Conservation (phyloP, 768 basidiomycete genomes). For the Auriscalpium microsporum region DNA sequence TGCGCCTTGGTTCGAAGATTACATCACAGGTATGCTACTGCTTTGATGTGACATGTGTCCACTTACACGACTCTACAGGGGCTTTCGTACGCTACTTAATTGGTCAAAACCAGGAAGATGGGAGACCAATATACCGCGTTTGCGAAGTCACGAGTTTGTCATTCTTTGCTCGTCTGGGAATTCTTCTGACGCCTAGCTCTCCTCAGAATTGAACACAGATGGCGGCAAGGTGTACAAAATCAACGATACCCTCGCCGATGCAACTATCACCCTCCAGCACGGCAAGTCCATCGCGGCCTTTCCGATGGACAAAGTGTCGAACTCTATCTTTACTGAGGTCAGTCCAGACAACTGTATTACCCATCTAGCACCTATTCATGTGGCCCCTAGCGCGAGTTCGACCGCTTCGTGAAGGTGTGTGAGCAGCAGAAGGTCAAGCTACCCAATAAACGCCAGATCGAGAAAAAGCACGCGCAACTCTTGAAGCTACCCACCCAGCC, state of each 20-base stretch:
- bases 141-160: conserved; percentile 56
- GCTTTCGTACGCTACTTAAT: conserved; percentile 83
- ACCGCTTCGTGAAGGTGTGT: conserved; percentile 41
- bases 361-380: neutral
- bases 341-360: conserved; percentile 18
- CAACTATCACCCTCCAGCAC: conserved; percentile 66
- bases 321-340: conserved; percentile 56
- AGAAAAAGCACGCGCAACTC: conserved; percentile 60
- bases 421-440: conserved; percentile 47
- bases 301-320: conserved; percentile 83
- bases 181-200: neutral
- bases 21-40: conserved; percentile 49
- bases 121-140: conserved; percentile 64
- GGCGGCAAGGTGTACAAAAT: conserved; percentile 62
- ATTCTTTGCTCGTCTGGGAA: neutral
- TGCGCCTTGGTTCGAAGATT: conserved; percentile 82
- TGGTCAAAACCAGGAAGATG: conserved; percentile 51
- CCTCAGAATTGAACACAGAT: conserved; percentile 44
- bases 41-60: neutral
- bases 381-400: conserved; percentile 60
- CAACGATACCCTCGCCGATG: conserved; percentile 54
- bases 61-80: conserved; percentile 33
- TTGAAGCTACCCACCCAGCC: conserved; percentile 47
- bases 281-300: conserved; percentile 57
- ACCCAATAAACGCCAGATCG: conserved; percentile 58